Base-by-base conservation (phyloP, 1,284 basidiomycete species). In the Hymenochaete sp. region DNA sequence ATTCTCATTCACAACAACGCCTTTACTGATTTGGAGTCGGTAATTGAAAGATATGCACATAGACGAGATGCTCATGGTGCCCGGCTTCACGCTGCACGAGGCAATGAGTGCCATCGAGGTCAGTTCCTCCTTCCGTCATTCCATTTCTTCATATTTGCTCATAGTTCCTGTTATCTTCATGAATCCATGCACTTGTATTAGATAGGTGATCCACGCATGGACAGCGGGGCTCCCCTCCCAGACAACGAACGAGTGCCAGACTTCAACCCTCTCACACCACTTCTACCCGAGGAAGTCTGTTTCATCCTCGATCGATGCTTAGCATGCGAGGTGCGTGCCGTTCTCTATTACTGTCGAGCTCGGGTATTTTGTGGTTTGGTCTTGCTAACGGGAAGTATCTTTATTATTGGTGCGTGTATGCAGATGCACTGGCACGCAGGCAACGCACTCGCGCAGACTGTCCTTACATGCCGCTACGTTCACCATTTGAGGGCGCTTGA, bases 81-180 rank as follows among this genome's bases (percentile, higher is more conserved):
- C 79, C 1, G 75, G 75, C 26, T 83, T 90, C 53, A 75, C 77
- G 11, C 66, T 93, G 39, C 71, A 83, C 51, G 91, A 95, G 50
- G 81, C 88, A 10, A 93, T 95, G 91, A 86, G 85, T 52, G 87
- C 88, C 13, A 78, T 93, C 46, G 82, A 90, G 71, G 85, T 86
- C 58, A 53, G 67, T 47, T 49, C 26, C n/a, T n/a, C n/a, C n/a
- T 26, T 31, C 21, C 13, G 13, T 8, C 13, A 6, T 35, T 16
- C 14, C 32, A 35, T 6, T n/a, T 8, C 9, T 9, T 31, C 13
- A 5, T 35, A 35, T n/a, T n/a, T 27, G 33, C 49, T 40, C 21
- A 26, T 29, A 41, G 19, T 26, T 36, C 21, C 42, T 16, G 19
- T 47, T 33, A 26, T 44, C 51, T 28, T 45, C 13, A 45, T n/a